These are phyloP conservation scores for Pistacia atlantica DNA, from an alignment of 345 rosid genomes.

Conservation along the genomic window DNA sequence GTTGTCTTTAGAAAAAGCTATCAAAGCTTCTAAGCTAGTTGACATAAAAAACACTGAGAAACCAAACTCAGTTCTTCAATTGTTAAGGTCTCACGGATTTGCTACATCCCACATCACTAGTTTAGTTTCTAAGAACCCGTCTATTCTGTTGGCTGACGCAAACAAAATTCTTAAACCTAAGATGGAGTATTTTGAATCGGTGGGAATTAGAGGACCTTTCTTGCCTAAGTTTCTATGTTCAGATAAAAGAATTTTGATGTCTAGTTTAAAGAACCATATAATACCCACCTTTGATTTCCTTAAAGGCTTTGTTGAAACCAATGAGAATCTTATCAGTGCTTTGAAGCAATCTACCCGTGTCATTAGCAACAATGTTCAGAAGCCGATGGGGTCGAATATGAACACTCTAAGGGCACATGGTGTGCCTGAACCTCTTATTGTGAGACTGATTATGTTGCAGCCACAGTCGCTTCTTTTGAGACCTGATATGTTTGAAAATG, in stretches of 20 bases:
- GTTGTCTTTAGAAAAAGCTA: constrained; percentile 27
- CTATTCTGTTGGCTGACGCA: constrained; percentile 5
- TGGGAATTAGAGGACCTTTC: constrained; percentile 22
- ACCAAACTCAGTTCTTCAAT: constrained; percentile 28
- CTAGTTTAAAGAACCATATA: constrained; percentile 23
- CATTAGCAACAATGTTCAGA: not conserved
- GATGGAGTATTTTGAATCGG: constrained; percentile 28
- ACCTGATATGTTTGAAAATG: constrained; percentile 22
- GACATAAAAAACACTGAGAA: constrained; percentile 7
- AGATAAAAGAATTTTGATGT: not conserved
- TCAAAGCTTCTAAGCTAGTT: constrained; percentile 16
- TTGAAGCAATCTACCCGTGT: constrained; percentile 14
- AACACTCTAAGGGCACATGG: constrained; percentile 22
- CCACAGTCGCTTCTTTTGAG: not conserved
- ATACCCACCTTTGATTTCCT: constrained; percentile 28
- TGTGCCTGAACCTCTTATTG: constrained; percentile 27
- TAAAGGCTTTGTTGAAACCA: constrained; percentile 17
- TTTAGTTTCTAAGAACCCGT: constrained; percentile 22
- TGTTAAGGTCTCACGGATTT: constrained; percentile 26
- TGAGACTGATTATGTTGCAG: not conserved
- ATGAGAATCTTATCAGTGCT: constrained; percentile 20
- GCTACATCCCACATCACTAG: constrained; percentile 21
- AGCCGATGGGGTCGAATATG: constrained; percentile 23
- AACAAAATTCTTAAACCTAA: constrained; percentile 32
- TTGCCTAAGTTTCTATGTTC: constrained; percentile 19